Evolutionary conservation across 2,329 filamentous ascomycete genomes (phyloP).

Genomic region (Aureobasidium uvarum): DNA sequence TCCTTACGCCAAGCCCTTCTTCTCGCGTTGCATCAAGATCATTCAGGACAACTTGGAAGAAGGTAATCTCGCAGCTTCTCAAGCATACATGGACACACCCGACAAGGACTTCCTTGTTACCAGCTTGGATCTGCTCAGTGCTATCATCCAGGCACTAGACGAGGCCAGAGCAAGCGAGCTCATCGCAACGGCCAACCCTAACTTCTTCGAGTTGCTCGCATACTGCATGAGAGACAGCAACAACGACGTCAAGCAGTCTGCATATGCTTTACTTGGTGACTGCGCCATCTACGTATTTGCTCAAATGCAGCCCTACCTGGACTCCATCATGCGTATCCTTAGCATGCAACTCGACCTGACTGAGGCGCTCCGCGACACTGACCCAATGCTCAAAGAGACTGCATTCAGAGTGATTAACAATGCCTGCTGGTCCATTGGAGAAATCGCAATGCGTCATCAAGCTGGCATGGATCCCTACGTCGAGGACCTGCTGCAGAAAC

Average conservation of each 20-base stretch:
- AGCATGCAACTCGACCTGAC: slow-evolving; percentile 80
- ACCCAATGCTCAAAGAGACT: slow-evolving; percentile 48
- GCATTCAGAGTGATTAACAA: slow-evolving; percentile 96
- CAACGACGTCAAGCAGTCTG: slow-evolving; percentile 93
- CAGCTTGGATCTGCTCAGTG: slow-evolving; percentile 86
- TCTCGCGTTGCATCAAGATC: slow-evolving; percentile 82
- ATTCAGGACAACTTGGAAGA: slow-evolving; percentile 90
- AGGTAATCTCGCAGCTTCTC: slow-evolving; percentile 66
- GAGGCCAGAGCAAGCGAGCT: slow-evolving; percentile 70
- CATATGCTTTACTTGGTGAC: slow-evolving; percentile 91
- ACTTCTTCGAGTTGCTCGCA: slow-evolving; percentile 84
- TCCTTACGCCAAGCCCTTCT: slow-evolving; percentile 82
- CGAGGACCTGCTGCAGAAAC: slow-evolving; percentile 70
- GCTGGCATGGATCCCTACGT: slow-evolving; percentile 72
- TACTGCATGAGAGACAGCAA: slow-evolving; percentile 90
- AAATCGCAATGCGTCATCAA: slow-evolving; percentile 79
- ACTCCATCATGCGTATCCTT: slow-evolving; percentile 73
- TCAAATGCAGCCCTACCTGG: slow-evolving; percentile 71
- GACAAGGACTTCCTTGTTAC: slow-evolving; percentile 98
- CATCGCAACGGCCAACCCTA: slow-evolving; percentile 70
- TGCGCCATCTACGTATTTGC: slow-evolving; percentile 89
- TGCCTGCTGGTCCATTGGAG: slow-evolving; percentile 93
- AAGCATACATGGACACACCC: slow-evolving; percentile 65
- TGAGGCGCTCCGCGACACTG: slow-evolving; percentile 71
- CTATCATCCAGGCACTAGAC: slow-evolving; percentile 86